Evolutionary conservation across 768 basidiomycete species (phyloP), one percentile per base, ranked within the genome.

Genomic region (Amanita muscaria): DNA sequence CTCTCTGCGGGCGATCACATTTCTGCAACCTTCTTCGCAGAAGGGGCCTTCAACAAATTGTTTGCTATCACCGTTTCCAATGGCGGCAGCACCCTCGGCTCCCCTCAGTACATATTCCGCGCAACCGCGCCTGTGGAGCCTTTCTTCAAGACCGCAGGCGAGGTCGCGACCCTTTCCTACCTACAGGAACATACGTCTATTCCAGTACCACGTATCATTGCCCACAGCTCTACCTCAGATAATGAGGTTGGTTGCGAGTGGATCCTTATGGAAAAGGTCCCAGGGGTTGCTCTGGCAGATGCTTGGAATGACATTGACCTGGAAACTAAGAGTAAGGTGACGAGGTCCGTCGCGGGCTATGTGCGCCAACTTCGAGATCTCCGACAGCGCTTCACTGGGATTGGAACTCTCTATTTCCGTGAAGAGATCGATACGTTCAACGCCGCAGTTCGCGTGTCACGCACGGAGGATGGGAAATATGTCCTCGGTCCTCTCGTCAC

Each of bases 251-350:
- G 53, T 11, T 47, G 29, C 27, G 51, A 54, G 38, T 54, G 52
- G 49, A 48, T 39, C 34, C 46, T 56, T 12, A 56, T 56, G 54
- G 50, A 56, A 38, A 48, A 49, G 37, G 29, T 56, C 34, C 42
- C 48, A 33, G 54, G 54, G 30, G 34, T 34, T 15, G 33, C 47
- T 23, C 36, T 51, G 46, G 37, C 33, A 32, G 31, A 48, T 42
- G 36, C 46, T 31, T 52, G 51, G 48, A 30, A 29, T 29, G 40
- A 31, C 27, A 41, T 41, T 30, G 40, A 41, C 40, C 40, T 11
- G 29, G 40, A 41, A 41, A 31, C 40, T 41, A 41, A 41, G 29
- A 41, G 19, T 41, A 41, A 41, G 40, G 40, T 41, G 29, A 41
- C 40, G 40, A 41, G 40, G 40, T 41, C 27, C 29, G 27, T 41